Base-by-base conservation (phyloP, 129 eudicot genomes). In the Tanacetum coccineum region DNA sequence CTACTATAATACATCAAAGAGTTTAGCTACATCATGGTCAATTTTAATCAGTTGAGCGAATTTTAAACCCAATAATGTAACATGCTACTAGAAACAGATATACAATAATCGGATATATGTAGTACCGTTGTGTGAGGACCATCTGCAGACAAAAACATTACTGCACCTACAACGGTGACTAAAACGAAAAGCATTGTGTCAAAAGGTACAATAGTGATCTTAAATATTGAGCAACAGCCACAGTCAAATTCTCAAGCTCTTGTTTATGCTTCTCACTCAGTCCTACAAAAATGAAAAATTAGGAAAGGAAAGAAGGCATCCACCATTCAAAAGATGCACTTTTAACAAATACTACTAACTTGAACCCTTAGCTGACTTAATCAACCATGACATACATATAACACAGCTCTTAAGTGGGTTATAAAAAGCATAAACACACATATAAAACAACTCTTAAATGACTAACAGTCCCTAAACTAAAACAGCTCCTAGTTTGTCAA, bases 61-160 rank as follows among this genome's bases (percentile, higher is more conserved):
- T 15, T 51, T 13, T 21, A n/a, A 20, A 58, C 60, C 44, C 49
- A 9, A 19, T 26, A 36, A 36, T 36, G 42, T 36, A 36, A 36
- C 42, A 36, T 36, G 42, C 42, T 32, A 7, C 42, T 36, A 36
- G 26, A 46, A 54, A 20, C 9, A 36, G 45, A 53, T 28, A 6
- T 1, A 47, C 47, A 47, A 13, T 17, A 47, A 40, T 30, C 13
- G 28, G 8, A 17, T 13, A 46, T 22, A 20, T 18, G 52, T 14
- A 3, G 53, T 82, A 92, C 98, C 89, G 79, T 86, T 60, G 69
- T 90, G 74, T 76, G 89, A 70, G 96, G 88, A 64, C 91, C 95
- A 62, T 86, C 84, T 25, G 73, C 45, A 40, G 87, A 78, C 11
- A 85, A 66, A 44, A 88, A 81, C 65, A 84, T 62, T 81, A 70